These are phyloP conservation scores for Colletotrichum liriopes DNA, from an alignment of 2,329 filamentous ascomycete species.

Conservation along the genomic window DNA sequence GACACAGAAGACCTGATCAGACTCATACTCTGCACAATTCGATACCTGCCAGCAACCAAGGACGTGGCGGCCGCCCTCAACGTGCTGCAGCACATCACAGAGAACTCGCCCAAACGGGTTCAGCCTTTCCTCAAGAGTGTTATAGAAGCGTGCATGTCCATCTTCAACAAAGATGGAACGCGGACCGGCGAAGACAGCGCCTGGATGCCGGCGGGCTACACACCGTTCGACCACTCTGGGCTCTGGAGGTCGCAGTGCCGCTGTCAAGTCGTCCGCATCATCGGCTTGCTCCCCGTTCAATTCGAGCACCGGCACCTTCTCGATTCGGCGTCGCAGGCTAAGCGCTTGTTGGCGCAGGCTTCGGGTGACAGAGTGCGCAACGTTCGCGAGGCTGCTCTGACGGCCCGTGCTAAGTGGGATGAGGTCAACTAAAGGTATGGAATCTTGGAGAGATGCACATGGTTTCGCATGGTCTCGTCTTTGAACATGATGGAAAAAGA, in stretches of 20 bases:
- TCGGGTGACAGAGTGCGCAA: slow-evolving; percentile 70
- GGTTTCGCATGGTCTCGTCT: background rate
- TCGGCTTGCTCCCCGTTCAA: slow-evolving; percentile 62
- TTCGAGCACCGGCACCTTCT: slow-evolving; percentile 65
- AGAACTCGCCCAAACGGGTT: slow-evolving; percentile 61
- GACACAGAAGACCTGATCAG: slow-evolving; percentile 65
- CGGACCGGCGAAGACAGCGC: slow-evolving; percentile 44
- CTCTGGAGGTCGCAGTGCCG: slow-evolving; percentile 54
- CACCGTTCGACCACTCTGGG: slow-evolving; percentile 33
- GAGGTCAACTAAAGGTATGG: slow-evolving; percentile 47
- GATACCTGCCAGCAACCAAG: slow-evolving; percentile 56
- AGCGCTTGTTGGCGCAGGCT: slow-evolving; percentile 64
- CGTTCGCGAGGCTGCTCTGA: slow-evolving; percentile 65
- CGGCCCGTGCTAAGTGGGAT: slow-evolving; percentile 66
- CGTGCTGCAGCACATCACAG: slow-evolving; percentile 65
- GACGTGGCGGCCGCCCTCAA: slow-evolving; percentile 65
- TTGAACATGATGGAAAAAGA: background rate
- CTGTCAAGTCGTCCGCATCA: slow-evolving; percentile 63
- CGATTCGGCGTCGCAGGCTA: slow-evolving; percentile 60
- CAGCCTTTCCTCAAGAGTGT: slow-evolving; percentile 65
- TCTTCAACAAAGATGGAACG: slow-evolving; percentile 48
- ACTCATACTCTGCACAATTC: slow-evolving; percentile 64
- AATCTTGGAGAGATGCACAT: background rate
- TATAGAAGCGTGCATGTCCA: slow-evolving; percentile 59
- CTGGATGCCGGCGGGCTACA: slow-evolving; percentile 52